Conservation (phyloP, 78 protist species). For the Salpingoeca rosetta region DNA sequence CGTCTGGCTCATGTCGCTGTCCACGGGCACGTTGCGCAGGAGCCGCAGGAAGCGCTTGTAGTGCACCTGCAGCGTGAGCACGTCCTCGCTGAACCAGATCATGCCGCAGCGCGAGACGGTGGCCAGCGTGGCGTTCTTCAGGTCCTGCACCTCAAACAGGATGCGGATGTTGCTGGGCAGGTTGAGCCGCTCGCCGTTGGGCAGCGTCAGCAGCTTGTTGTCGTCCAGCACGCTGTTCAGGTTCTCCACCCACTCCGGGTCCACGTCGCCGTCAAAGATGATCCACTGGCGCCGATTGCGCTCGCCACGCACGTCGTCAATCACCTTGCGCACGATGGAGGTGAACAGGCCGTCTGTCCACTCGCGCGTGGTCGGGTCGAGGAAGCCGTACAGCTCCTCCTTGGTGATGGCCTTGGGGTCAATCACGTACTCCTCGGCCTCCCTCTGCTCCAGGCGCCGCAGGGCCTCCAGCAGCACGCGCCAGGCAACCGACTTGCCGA, state of each 20-base stretch:
- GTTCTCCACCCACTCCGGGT: slow-evolving; percentile 98
- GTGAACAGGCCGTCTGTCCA: slow-evolving; percentile 98
- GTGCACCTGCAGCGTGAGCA: slow-evolving; percentile 50
- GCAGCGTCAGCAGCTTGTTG: slow-evolving; percentile 92
- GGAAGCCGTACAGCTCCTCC: slow-evolving; percentile 85
- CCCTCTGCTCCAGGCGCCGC: slow-evolving; percentile 30
- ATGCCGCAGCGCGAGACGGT: slow-evolving; percentile 98
- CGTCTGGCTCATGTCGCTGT: not conserved
- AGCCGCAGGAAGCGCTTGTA: slow-evolving; percentile 34
- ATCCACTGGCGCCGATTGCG: slow-evolving; percentile 81
- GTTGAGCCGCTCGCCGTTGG: slow-evolving; percentile 95
- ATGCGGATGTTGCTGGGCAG: slow-evolving; percentile 70
- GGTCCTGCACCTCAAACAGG: slow-evolving; percentile 25
- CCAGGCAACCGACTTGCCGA: slow-evolving; percentile 90
- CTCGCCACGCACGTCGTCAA: slow-evolving; percentile 76
- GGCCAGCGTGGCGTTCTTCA: slow-evolving; percentile 88
- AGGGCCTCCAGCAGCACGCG: slow-evolving; percentile 66
- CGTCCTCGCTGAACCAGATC: slow-evolving; percentile 92
- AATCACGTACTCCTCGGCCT: slow-evolving; percentile 59
- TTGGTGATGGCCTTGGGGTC: slow-evolving; percentile 95
- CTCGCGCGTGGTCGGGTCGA: slow-evolving; percentile 94
- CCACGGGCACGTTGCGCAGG: slow-evolving; percentile 15
- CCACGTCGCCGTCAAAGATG: slow-evolving; percentile 97
- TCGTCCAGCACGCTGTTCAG: slow-evolving; percentile 95
- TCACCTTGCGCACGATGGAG: slow-evolving; percentile 58